phyloP scores from a whole-genome alignment of 768 basidiomycete genomes.

The Kwoniella europaea region DNA sequence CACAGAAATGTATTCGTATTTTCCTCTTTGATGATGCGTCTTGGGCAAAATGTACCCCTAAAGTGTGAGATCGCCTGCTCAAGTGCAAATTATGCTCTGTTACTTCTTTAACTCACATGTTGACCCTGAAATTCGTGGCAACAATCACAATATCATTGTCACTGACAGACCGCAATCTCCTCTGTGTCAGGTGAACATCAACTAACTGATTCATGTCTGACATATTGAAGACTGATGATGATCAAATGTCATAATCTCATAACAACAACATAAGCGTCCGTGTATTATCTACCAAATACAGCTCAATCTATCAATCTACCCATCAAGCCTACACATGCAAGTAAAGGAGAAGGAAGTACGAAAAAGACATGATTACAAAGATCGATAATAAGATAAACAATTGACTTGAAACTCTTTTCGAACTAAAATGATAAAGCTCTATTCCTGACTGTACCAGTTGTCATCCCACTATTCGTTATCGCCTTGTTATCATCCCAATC shows the following conservation, averaged over 20 bases:
- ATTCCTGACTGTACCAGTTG: conserved; percentile 30
- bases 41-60: no score
- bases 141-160: no score
- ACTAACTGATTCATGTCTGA: not conserved
- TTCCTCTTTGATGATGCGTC: conserved; percentile 4
- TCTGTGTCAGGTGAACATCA: no score
- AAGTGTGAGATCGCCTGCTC: rapidly evolving
- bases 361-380: no score
- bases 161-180: no score
- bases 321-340: not conserved
- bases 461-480: conserved; percentile 18
- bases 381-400: not conserved
- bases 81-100: no score
- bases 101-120: no score
- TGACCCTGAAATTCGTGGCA: no score
- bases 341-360: no score
- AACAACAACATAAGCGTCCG: not conserved
- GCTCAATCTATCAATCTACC: not conserved
- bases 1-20: conserved; percentile 16
- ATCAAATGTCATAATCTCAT: not conserved
- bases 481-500: not conserved
- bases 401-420: not conserved
- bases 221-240: not conserved
- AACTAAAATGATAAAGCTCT: conserved; percentile 40
- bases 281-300: not conserved